These are phyloP conservation scores for Serendipita sp. DNA, from an alignment of 768 basidiomycete genomes.

Conservation along the genomic window DNA sequence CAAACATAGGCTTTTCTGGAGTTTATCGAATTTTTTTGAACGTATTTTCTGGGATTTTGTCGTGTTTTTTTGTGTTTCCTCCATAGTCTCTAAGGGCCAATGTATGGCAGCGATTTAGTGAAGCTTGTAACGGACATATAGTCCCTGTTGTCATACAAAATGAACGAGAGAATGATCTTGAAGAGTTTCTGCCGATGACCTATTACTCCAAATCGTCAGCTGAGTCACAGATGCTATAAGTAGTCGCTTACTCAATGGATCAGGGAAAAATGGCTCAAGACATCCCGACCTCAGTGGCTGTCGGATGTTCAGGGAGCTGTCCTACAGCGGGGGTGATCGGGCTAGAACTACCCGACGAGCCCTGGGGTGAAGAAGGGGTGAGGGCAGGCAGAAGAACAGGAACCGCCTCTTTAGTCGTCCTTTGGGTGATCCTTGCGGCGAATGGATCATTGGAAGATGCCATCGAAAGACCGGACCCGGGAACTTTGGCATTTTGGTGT, in stretches of 20 bases:
- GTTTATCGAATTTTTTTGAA: no score
- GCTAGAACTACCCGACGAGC: neutral
- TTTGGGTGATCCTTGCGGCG: no score
- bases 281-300: neutral
- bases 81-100: neutral
- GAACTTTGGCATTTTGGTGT: no score
- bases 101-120: neutral
- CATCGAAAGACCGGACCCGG: no score
- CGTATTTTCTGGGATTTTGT: neutral
- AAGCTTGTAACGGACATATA: neutral
- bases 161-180: neutral
- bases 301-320: neutral
- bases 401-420: neutral
- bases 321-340: neutral
- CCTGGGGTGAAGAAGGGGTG: neutral
- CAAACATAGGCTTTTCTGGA: no score
- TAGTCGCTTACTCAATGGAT: neutral
- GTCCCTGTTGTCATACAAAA: neutral
- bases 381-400: neutral
- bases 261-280: neutral
- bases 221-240: neutral
- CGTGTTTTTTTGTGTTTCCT: neutral
- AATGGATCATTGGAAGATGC: no score
- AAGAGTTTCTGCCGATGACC: neutral
- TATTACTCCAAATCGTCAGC: neutral